Conservation (phyloP, 495 filamentous ascomycete species). For the Penicillium ucsense region DNA sequence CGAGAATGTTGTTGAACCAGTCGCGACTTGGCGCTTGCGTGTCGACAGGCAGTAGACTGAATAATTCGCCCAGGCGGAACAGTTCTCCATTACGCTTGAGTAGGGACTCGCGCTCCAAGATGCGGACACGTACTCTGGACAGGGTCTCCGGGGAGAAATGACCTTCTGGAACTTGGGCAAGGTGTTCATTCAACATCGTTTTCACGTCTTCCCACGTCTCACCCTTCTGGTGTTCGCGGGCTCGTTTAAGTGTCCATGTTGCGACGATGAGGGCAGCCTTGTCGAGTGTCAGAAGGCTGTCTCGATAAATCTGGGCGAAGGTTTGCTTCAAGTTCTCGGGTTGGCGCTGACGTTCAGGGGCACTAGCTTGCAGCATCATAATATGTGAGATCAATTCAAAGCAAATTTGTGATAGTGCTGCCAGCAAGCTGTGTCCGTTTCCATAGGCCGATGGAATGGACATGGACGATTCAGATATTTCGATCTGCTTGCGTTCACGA, state of each 20-base stretch:
- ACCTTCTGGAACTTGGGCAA: conserved; percentile 21
- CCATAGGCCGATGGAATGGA: conserved; percentile 26
- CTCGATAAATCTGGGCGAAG: conserved; percentile 34
- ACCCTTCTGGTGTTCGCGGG: conserved; percentile 18
- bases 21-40: conserved; percentile 17
- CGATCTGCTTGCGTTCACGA: conserved; percentile 28
- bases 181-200: conserved; percentile 19
- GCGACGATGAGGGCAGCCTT: conserved; percentile 33
- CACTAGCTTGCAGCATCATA: conserved; percentile 21
- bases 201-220: conserved; percentile 28
- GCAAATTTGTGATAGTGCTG: conserved; percentile 31
- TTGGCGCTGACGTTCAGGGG: conserved; percentile 10
- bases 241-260: conserved; percentile 29
- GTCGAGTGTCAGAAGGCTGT: conserved; percentile 31
- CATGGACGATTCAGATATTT: conserved; percentile 25
- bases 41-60: conserved; percentile 20
- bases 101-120: conserved; percentile 30
- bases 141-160: conserved; percentile 23
- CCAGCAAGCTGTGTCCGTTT: conserved; percentile 27
- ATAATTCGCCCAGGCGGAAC: conserved; percentile 25
- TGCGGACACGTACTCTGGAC: conserved; percentile 23
- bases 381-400: conserved; percentile 37
- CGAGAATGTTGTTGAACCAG: conserved; percentile 18
- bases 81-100: conserved; percentile 29
- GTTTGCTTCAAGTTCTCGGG: conserved; percentile 32